Evolutionary conservation across 495 filamentous ascomycete species (phyloP).

Genomic region (Aspergillus biplanus): DNA sequence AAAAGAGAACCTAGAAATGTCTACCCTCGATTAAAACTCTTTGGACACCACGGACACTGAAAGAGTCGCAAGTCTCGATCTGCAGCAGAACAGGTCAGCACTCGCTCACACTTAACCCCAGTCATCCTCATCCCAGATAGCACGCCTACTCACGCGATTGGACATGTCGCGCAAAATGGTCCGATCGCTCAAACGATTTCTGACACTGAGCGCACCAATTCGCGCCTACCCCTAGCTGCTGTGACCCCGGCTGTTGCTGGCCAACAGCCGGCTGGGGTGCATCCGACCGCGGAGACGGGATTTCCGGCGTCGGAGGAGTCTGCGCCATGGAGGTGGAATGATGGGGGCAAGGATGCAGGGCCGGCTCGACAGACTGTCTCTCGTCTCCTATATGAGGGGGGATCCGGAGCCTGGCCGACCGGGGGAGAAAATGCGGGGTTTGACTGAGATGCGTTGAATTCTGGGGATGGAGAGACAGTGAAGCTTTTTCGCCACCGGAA

Average conservation of each 20-base stretch:
- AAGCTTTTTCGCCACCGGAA: no score
- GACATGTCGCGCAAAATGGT: background rate
- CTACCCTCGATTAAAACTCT: background rate
- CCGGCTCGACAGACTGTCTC: no score
- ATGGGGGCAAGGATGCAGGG: no score
- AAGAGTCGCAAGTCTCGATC: background rate
- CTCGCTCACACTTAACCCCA: background rate
- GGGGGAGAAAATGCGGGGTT: no score
- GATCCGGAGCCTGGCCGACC: no score
- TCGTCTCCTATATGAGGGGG: no score
- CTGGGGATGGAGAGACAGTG: no score
- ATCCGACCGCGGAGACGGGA: no score
- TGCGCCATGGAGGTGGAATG: no score
- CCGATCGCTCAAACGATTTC: background rate
- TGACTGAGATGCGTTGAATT: no score
- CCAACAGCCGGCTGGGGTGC: background rate
- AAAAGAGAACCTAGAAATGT: no score
- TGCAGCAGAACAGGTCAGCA: background rate
- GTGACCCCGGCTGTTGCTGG: background rate
- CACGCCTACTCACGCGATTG: background rate
- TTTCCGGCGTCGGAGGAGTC: no score
- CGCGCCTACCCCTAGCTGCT: background rate
- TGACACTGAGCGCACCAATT: background rate
- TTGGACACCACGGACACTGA: background rate
- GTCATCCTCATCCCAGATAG: background rate